Base-by-base conservation (phyloP, 257 asterid genomes). In the Haberlea rhodopensis region DNA sequence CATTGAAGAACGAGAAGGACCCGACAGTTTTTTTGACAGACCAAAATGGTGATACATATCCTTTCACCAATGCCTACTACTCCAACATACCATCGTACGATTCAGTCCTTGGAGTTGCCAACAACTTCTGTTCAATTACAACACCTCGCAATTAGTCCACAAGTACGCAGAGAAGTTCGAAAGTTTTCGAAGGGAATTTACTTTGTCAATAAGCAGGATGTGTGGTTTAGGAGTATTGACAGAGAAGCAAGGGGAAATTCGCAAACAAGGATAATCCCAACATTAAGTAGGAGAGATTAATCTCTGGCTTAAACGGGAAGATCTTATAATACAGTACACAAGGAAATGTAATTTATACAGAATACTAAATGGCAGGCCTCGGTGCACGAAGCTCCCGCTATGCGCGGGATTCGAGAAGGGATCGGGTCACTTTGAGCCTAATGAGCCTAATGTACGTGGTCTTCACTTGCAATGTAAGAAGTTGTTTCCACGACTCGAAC, bases 191-290 rank as follows among this genome's bases (percentile, higher is more conserved):
- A 34, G 16, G 57, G 60, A n/a, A 56, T 83, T 85, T 66, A 80
- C 96, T 1, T 71, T 87, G 28, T 77, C 95, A 3, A 71, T 89
- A 6, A 84, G 55, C 73, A 76, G 95, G 65, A 82, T 88, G 96
- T 88, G 88, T 9, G 57, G 85, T 24, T 82, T 82, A 46, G 78
- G 72, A 45, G 87, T 86, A 23, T 71, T 84, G 69, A 88, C 96
- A 0, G 84, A 87, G 32, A 70, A 67, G 0, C 73, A 75, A 37
- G 95, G 95, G 5, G 90, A 86, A 76, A 81, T 88, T 27, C 87
- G 91, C 0, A 59, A 88, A 84, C 68, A 76, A 74, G 68, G 67
- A 78, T 49, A 81, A 82, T 54, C 82, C 81, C 53, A 13, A 62
- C 6, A 53, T 60, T 61, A 71, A 66, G 2, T 75, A 72, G 66